These are phyloP conservation scores for Candida gigantensis DNA, from an alignment of 1,139 yeast species.

Conservation along the genomic window DNA sequence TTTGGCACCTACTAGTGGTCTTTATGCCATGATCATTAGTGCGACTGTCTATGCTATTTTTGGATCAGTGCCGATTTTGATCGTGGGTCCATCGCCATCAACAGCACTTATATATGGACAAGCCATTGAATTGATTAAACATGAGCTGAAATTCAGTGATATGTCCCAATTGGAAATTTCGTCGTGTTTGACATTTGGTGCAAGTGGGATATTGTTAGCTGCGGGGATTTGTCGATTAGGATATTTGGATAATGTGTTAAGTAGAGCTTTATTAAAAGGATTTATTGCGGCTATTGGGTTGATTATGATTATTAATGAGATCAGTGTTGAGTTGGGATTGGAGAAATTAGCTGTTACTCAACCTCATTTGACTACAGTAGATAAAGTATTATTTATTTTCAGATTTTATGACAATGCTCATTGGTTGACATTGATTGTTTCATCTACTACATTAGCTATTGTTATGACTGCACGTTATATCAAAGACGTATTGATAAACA, in stretches of 20 bases:
- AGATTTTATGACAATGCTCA: constrained; percentile 21
- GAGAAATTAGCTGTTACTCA: constrained; percentile 18
- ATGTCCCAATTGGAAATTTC: constrained; percentile 26
- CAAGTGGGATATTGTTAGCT: constrained; percentile 29
- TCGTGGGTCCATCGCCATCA: constrained; percentile 39
- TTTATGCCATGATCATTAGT: constrained; percentile 31
- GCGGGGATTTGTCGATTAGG: constrained; percentile 33
- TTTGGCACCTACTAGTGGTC: constrained; percentile 33
- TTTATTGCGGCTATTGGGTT: constrained; percentile 39
- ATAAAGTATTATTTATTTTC: constrained; percentile 23
- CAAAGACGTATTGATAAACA: constrained; percentile 21
- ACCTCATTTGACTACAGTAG: constrained; percentile 27
- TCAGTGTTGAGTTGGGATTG: constrained; percentile 32
- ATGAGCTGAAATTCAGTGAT: constrained; percentile 16
- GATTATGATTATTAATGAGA: constrained; percentile 34
- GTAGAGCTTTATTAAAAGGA: constrained; percentile 34
- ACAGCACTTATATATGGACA: constrained; percentile 36
- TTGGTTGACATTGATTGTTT: constrained; percentile 21
- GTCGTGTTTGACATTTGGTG: constrained; percentile 25
- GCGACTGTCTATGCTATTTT: constrained; percentile 29
- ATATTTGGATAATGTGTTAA: constrained; percentile 32
- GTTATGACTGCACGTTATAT: constrained; percentile 24
- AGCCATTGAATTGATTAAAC: constrained; percentile 24
- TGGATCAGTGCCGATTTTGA: constrained; percentile 34
- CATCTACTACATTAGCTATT: constrained; percentile 22